Conservation (phyloP, 2,329 filamentous ascomycete species). For the Apiospora sp. region DNA sequence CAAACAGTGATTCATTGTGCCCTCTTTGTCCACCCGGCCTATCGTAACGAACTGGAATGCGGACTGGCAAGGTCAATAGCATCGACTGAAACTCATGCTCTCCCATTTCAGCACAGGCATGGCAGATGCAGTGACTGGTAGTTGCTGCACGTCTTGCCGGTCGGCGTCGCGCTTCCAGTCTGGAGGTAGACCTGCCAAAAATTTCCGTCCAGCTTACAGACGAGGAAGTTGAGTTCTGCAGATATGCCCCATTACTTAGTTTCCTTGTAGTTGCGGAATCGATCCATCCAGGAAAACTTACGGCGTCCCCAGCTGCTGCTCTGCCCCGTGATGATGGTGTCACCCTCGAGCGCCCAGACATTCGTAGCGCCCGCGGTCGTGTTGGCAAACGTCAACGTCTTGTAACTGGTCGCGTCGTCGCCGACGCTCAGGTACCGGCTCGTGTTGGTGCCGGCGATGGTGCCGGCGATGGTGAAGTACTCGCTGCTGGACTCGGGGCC, state of each 20-base stretch:
- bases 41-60: neutral
- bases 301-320: constrained; percentile 53
- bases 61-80: neutral
- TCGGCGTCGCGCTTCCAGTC: constrained; percentile 58
- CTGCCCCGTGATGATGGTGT: constrained; percentile 53
- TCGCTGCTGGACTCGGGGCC: constrained; percentile 58
- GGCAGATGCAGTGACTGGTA: constrained; percentile 63
- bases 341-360: constrained; percentile 58
- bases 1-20: neutral
- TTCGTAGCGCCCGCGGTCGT: constrained; percentile 44
- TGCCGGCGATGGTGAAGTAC: constrained; percentile 56
- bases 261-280: neutral
- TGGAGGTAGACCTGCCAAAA: constrained; percentile 62
- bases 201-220: constrained; percentile 50
- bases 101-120: constrained; percentile 50
- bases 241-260: neutral
- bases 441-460: constrained; percentile 57
- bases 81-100: too few species aligned
- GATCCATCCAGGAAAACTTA: constrained; percentile 31
- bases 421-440: constrained; percentile 57
- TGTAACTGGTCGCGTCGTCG: constrained; percentile 56
- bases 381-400: constrained; percentile 55
- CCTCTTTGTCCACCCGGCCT: neutral
- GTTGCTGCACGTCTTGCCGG: constrained; percentile 59
- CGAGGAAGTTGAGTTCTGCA: constrained; percentile 59